Evolutionary conservation across 164 flowering plant genomes (phyloP), one percentile per base, ranked within the genome.

Genomic region (Stephania cephalantha): DNA sequence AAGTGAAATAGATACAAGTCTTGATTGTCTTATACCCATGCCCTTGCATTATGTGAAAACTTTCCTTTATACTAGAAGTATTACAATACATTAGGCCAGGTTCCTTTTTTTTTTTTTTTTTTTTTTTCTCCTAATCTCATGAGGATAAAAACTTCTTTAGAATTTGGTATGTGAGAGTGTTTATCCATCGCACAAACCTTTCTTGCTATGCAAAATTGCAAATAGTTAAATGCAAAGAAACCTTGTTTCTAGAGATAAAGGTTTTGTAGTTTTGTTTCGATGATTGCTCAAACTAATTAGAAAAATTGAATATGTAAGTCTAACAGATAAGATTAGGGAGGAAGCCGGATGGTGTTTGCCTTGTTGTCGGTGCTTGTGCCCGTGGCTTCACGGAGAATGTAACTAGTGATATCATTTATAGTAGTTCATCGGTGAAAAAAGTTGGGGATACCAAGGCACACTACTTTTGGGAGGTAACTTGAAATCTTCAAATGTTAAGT

Each of bases 291-390:
- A 12, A 48, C 1, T 8, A 48, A 8, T 48, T 48, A 12, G 7
- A 48, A 48, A 48, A 48, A 48, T 48, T 48, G 13, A 48, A 48
- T 48, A 1, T 69, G 30, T 71, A 17, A 74, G 22, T 78, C 53
- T 75, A 69, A 81, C 86, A 95, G 98, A 88, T 95, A 74, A 87
- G 97, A 82, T 69, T 80, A 22, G 95, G 93, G 76, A 87, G 86
- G 82, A 89, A 91, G 83, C 97, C 98, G 20, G 98, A 95, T 85
- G 98, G 98, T 61, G 85, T 88, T 69, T 95, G 98, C 83, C 93
- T 92, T 69, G 97, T 95, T 71, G 98, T 92, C 82, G 97, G 99
- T 68, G 87, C 94, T 78, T 90, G 97, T 82, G 86, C 87, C 76
- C 91, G 90, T 70, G 99, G 99, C 55, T 93, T 93, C 71, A 85